Evolutionary conservation across 2,329 filamentous ascomycete genomes (phyloP).

Genomic region (Colletotrichum ledebouriae): DNA sequence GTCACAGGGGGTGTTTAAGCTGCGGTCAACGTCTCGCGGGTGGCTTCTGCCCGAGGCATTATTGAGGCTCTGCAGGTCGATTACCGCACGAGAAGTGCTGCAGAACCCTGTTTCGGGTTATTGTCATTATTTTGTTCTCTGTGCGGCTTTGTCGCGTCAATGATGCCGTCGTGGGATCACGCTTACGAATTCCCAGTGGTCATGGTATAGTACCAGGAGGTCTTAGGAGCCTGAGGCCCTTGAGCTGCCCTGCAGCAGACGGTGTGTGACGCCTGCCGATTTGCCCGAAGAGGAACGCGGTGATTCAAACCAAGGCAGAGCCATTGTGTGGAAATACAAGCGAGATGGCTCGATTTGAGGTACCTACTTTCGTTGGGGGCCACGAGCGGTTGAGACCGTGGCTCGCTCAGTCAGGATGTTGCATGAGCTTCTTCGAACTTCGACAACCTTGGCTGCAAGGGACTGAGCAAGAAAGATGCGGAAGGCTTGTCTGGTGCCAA

Average conservation of each 20-base stretch:
- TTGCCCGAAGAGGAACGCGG: background rate
- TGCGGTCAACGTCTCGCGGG: background rate
- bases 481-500: conserved; percentile 8
- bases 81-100: background rate
- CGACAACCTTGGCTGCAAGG: conserved; percentile 33
- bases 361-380: background rate
- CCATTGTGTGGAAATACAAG: conserved; percentile 16
- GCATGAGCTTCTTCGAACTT: conserved; percentile 5
- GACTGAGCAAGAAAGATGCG: conserved; percentile 14
- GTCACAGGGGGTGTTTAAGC: background rate
- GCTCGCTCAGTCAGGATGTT: background rate
- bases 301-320: conserved; percentile 28
- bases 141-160: background rate
- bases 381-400: conserved; percentile 7
- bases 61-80: background rate
- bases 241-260: background rate
- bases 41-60: background rate
- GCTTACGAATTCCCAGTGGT: background rate
- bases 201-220: background rate
- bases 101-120: background rate
- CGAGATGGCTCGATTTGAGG: conserved; percentile 16
- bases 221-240: background rate
- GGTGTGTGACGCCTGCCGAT: conserved; percentile 10
- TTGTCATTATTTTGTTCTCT: background rate
- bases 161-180: conserved; percentile 10